These are phyloP conservation scores for Xylariaceae sp. DNA, from an alignment of 2,329 filamentous ascomycete species.

Conservation along the genomic window DNA sequence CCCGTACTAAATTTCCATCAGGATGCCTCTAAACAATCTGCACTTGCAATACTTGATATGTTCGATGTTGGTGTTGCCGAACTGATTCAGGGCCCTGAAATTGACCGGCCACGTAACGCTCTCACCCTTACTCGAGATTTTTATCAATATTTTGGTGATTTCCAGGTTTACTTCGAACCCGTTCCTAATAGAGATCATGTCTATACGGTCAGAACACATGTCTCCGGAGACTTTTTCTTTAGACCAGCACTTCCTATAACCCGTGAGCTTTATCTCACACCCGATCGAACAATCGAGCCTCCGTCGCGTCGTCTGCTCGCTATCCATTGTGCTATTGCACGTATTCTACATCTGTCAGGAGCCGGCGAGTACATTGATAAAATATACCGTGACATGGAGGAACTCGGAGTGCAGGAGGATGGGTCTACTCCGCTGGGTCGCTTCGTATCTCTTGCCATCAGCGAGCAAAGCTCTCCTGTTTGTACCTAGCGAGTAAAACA, in stretches of 20 bases:
- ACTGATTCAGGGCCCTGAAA: conserved; percentile 47
- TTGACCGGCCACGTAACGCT: conserved; percentile 50
- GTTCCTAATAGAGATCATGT: conserved; percentile 31
- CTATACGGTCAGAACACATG: conserved; percentile 39
- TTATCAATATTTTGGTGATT: conserved; percentile 42
- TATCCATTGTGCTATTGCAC: conserved; percentile 42
- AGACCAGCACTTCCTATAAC: conserved; percentile 37
- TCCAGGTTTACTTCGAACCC: conserved; percentile 42
- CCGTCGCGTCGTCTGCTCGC: conserved; percentile 43
- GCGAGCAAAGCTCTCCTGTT: conserved; percentile 16
- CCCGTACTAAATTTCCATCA: conserved; percentile 6
- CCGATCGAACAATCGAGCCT: conserved; percentile 38
- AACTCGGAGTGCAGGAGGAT: conserved; percentile 24
- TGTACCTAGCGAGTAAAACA: conserved; percentile 7
- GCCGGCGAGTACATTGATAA: conserved; percentile 44
- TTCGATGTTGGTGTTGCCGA: conserved; percentile 46
- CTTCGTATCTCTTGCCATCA: conserved; percentile 12
- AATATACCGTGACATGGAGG: conserved; percentile 35
- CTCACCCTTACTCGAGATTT: conserved; percentile 40
- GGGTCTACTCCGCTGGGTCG: conserved; percentile 25
- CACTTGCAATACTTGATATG: conserved; percentile 50
- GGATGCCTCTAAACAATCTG: conserved; percentile 39
- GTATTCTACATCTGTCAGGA: conserved; percentile 43
- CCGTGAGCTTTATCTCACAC: conserved; percentile 38
- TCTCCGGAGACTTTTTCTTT: conserved; percentile 11